Percentiles rank a stretch among this genome's conserved stretches.
Conservation (phyloP, 176 grass and related monocot species). For the Rhynchospora tenuis region DNA sequence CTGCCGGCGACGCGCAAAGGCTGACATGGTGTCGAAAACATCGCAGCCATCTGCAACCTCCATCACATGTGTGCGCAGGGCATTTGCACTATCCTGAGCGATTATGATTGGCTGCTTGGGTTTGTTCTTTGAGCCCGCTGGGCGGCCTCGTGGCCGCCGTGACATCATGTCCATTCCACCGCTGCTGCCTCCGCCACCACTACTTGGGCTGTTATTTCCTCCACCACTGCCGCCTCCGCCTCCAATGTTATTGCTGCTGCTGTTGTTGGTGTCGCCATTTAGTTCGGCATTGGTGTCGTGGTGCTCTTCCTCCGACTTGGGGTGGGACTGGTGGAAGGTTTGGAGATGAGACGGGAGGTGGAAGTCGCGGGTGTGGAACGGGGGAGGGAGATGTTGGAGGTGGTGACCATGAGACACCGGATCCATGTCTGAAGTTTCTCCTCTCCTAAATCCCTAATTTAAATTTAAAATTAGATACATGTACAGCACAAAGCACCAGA, state of each 20-base stretch:
- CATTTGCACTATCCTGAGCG: conserved; percentile 53
- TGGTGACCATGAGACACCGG: neutral
- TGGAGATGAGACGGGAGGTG: neutral
- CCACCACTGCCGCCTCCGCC: conserved; percentile 1
- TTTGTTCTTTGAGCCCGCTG: conserved; percentile 54
- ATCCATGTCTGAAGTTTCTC: neutral
- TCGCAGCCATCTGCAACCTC: conserved; percentile 46
- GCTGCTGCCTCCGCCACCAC: conserved; percentile 7
- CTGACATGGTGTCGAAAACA: conserved; percentile 42
- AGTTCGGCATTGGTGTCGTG: too few species aligned
- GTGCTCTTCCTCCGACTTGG: too few species aligned
- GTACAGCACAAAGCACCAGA: too few species aligned
- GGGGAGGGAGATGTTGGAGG: neutral
- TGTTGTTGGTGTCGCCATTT: neutral
- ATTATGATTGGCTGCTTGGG: conserved; percentile 56
- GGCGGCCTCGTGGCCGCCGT: conserved; percentile 42
- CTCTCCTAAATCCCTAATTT: neutral
- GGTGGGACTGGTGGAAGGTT: neutral
- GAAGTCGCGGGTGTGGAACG: neutral
- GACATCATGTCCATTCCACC: conserved; percentile 13
- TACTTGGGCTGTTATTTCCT: neutral
- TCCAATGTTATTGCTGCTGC: neutral
- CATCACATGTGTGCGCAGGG: conserved; percentile 53
- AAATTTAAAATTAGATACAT: too few species aligned
- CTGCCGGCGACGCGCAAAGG: conserved; percentile 44